Conservation (phyloP, 1,284 basidiomycete genomes). For the Afroboletus lepidellus region DNA sequence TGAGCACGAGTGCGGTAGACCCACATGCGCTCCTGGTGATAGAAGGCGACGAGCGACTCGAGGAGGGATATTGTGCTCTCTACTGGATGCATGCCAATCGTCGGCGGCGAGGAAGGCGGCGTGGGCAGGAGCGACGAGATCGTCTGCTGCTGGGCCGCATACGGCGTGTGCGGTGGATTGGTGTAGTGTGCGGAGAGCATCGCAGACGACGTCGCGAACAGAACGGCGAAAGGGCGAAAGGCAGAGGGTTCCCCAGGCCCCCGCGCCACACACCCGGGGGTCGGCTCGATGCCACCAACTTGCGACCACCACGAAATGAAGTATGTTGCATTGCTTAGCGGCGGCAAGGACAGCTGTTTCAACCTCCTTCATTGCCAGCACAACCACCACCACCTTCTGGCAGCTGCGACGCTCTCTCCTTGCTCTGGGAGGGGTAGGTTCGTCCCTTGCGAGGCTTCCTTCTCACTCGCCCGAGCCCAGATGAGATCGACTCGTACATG, state of each 20-base stretch:
- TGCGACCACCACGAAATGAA: slow-evolving; percentile 58
- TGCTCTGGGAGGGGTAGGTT: slow-evolving; percentile 76
- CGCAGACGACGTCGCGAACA: slow-evolving; percentile 1
- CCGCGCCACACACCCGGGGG: slow-evolving; percentile 19
- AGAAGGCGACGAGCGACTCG: slow-evolving; percentile 61
- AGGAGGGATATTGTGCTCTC: slow-evolving; percentile 53
- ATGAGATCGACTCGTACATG: slow-evolving; percentile 98
- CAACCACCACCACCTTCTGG: slow-evolving; percentile 88
- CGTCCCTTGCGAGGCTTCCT: slow-evolving; percentile 10
- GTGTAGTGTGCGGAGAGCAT: slow-evolving; percentile 33
- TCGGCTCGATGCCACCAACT: slow-evolving; percentile 20
- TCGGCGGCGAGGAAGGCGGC: slow-evolving; percentile 45
- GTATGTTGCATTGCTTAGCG: slow-evolving; percentile 93
- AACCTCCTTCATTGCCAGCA: slow-evolving; percentile 88
- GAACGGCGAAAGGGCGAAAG: slow-evolving; percentile 1
- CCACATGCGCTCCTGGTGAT: slow-evolving; percentile 68
- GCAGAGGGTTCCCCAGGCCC: background rate
- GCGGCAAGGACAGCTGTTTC: slow-evolving; percentile 98
- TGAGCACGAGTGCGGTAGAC: slow-evolving; percentile 53
- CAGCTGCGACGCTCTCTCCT: slow-evolving; percentile 87
- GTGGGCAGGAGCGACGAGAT: slow-evolving; percentile 40
- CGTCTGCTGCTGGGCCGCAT: slow-evolving; percentile 26
- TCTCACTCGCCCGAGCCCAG: slow-evolving; percentile 45
- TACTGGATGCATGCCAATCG: slow-evolving; percentile 31
- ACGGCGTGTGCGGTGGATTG: slow-evolving; percentile 23